A percentile compares a stretch with the other conserved stretches of the same genome.
Evolutionary conservation across 371 early-diverging fungal species (phyloP).

Genomic region (Mucor piriformis): DNA sequence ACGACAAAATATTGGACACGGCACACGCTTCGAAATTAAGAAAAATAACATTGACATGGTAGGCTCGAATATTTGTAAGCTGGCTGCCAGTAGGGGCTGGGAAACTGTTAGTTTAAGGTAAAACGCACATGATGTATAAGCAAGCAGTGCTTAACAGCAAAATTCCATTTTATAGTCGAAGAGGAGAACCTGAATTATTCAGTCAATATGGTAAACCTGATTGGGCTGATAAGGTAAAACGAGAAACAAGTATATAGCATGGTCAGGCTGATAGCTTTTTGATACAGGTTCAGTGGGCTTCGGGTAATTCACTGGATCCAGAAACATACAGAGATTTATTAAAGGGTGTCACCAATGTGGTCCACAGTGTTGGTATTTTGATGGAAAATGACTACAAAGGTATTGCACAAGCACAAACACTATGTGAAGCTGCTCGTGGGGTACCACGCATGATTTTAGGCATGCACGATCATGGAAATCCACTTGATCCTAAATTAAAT

Average conservation of each 20-base stretch:
- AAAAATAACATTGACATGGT: background rate
- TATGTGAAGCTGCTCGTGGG: slow-evolving; percentile 42
- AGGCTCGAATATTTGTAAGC: slow-evolving; percentile 66
- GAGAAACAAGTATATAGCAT: background rate
- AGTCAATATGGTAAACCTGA: slow-evolving; percentile 35
- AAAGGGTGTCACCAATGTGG: slow-evolving; percentile 65
- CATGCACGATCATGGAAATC: slow-evolving; percentile 50
- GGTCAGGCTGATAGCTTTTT: no score
- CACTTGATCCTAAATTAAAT: slow-evolving; percentile 32
- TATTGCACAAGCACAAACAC: slow-evolving; percentile 50
- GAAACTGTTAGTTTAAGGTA: slow-evolving; percentile 78
- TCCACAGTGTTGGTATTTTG: slow-evolving; percentile 75
- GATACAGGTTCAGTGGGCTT: slow-evolving; percentile 60
- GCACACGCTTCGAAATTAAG: no score
- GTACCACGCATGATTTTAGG: slow-evolving; percentile 32
- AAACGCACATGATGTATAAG: no score
- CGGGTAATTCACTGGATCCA: slow-evolving; percentile 70
- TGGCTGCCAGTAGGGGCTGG: slow-evolving; percentile 71
- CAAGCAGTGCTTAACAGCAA: no score
- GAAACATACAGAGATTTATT: slow-evolving; percentile 57
- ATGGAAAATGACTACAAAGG: slow-evolving; percentile 73
- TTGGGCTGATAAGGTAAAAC: slow-evolving; percentile 52
- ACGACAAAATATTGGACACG: background rate
- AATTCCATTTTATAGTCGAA: slow-evolving; percentile 53
- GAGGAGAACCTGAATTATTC: slow-evolving; percentile 49